These are phyloP conservation scores for Zopfia rhizophila DNA, from an alignment of 2,329 filamentous ascomycete species.

Conservation along the genomic window DNA sequence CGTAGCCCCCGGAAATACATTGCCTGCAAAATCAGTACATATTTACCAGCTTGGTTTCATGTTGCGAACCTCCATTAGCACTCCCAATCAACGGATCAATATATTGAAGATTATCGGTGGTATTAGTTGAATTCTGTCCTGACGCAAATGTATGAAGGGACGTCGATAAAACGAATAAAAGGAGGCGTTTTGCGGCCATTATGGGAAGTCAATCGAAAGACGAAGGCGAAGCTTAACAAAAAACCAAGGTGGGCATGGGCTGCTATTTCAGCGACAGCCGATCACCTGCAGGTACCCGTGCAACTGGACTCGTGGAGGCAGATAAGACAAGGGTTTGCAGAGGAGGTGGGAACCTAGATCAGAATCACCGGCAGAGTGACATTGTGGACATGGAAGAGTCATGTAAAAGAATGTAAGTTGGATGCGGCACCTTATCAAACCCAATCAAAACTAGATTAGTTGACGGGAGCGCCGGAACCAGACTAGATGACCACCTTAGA, in stretches of 20 bases:
- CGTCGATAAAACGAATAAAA: slow-evolving; percentile 10
- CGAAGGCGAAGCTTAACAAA: no score
- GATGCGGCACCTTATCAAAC: slow-evolving; percentile 1
- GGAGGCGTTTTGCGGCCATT: slow-evolving; percentile 5
- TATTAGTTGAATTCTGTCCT: slow-evolving; percentile 23
- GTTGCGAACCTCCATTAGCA: slow-evolving; percentile 46
- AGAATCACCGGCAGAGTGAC: slow-evolving; percentile 4
- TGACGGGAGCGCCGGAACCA: neutral
- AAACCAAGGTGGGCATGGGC: no score
- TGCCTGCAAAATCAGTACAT: slow-evolving; percentile 33
- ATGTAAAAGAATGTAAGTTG: neutral
- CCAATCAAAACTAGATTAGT: slow-evolving; percentile 17
- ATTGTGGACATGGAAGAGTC: slow-evolving; percentile 1
- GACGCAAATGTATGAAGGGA: slow-evolving; percentile 9
- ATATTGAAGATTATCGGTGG: slow-evolving; percentile 42
- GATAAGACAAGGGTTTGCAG: slow-evolving; percentile 2
- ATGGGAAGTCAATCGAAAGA: neutral
- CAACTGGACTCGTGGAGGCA: neutral
- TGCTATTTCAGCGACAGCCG: neutral
- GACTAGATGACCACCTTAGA: neutral
- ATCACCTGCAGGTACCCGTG: slow-evolving; percentile 13
- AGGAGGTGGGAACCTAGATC: slow-evolving; percentile 9
- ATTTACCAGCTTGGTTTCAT: neutral
- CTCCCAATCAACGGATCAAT: slow-evolving; percentile 56
- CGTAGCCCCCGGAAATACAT: slow-evolving; percentile 57